A percentile compares a stretch with the other conserved stretches of the same genome.
These are phyloP conservation scores for Ascomycota sp. DNA, from an alignment of 2,329 filamentous ascomycete species.

Conservation along the genomic window DNA sequence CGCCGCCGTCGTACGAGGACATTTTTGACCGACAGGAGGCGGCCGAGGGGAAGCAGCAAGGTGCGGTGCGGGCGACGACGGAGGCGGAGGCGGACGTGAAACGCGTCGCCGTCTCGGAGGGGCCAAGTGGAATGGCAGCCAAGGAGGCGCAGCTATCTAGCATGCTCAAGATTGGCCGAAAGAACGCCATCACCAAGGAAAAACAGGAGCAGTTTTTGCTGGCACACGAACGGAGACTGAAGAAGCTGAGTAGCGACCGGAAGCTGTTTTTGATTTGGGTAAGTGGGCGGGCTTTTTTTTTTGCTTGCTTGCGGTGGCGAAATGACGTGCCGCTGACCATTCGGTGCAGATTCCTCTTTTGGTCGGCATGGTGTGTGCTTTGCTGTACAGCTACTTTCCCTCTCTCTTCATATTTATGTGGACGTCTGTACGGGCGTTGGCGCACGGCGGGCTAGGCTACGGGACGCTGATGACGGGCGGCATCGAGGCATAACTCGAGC, in stretches of 20 bases:
- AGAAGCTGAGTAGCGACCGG: conserved; percentile 40
- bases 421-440: conserved; percentile 13
- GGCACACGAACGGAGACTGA: conserved; percentile 40
- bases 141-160: too few species aligned
- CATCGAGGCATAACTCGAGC: too few species aligned
- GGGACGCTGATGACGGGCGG: too few species aligned
- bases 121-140: too few species aligned
- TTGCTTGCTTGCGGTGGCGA: too few species aligned
- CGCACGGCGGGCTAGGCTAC: conserved; percentile 10
- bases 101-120: conserved; percentile 31
- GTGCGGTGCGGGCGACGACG: conserved; percentile 34
- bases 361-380: conserved; percentile 24
- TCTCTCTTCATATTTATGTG: conserved; percentile 19
- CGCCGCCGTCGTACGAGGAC: conserved; percentile 61
- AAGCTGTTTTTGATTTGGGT: conserved; percentile 53
- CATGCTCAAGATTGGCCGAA: conserved; percentile 38
- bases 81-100: conserved; percentile 39
- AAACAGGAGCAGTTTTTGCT: conserved; percentile 43
- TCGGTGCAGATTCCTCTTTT: conserved; percentile 27
- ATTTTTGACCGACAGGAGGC: conserved; percentile 40
- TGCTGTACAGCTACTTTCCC: conserved; percentile 30
- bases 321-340: too few species aligned
- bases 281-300: too few species aligned
- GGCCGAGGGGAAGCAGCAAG: conserved; percentile 33
- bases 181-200: conserved; percentile 42